phyloP scores from a whole-genome alignment of 495 filamentous ascomycete genomes.

The Neurospora sp. region DNA sequence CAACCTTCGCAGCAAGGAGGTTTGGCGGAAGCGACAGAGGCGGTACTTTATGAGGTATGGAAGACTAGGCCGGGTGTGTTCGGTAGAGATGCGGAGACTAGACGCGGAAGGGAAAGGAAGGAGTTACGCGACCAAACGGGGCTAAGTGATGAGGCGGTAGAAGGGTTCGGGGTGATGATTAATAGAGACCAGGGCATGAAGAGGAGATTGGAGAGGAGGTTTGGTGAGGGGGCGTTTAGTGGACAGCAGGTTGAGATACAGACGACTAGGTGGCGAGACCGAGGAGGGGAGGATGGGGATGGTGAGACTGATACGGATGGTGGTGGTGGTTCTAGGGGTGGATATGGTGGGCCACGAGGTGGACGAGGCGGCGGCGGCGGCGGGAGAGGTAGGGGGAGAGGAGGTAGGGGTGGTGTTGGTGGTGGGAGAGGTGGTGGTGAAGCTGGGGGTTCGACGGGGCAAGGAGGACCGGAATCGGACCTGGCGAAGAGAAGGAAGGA shows the following conservation, averaged over 20 bases:
- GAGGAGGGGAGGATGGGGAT: constrained; percentile 36
- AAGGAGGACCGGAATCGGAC: constrained; percentile 47
- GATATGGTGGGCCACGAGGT: constrained; percentile 32
- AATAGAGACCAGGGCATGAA: constrained; percentile 54
- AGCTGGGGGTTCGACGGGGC: constrained; percentile 42
- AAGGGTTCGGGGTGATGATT: constrained; percentile 89
- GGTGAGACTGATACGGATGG: constrained; percentile 22
- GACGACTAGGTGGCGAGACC: constrained; percentile 50
- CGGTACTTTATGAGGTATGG: constrained; percentile 58
- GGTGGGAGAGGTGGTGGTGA: constrained; percentile 47
- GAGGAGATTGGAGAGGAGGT: constrained; percentile 54
- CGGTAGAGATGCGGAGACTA: constrained; percentile 53
- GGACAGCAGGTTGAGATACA: constrained; percentile 51
- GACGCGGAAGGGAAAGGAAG: constrained; percentile 48
- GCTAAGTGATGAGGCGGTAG: constrained; percentile 89
- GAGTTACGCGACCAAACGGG: constrained; percentile 66
- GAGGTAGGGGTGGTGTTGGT: constrained; percentile 36
- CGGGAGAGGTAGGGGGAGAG: constrained; percentile 27
- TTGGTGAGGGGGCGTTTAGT: constrained; percentile 38
- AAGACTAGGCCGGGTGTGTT: constrained; percentile 53
- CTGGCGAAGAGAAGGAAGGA: constrained; percentile 49
- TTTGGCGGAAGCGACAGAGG: constrained; percentile 32
- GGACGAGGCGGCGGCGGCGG: constrained; percentile 21
- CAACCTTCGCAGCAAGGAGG: background rate
- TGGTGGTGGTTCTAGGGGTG: constrained; percentile 7